Base-by-base conservation (phyloP, 257 asterid species). In the Euphrasia confusa region DNA sequence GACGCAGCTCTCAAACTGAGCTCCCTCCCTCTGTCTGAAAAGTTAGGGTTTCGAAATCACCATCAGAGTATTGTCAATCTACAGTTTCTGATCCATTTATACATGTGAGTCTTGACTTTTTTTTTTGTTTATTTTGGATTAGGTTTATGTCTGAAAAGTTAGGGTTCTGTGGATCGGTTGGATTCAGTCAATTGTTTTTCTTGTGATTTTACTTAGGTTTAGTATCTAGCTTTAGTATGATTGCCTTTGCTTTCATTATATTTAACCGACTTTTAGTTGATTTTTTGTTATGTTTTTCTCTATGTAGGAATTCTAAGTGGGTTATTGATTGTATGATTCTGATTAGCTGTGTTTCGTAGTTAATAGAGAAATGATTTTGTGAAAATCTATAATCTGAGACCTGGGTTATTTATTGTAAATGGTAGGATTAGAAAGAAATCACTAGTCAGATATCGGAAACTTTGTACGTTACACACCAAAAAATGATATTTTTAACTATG, bases 131-230 rank as follows among this genome's bases (percentile, higher is more conserved):
- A 49, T 58, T 52, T 58, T 65, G 64, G 65, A 53, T 68, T 71
- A 49, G 17, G 57, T 66, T 21, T 21, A 21, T 21, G 24, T 21
- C 24, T 21, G 24, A 21, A 21, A 21, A 21, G 24, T 21, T 21
- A 21, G 24, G 24, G 24, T 21, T 21, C 24, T 21, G 71, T 75
- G 79, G 71, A 74, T 75, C 81, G 71, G 75, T 57, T 63, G 57
- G 79, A 72, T 73, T 53, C 13, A 66, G 70, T 66, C 66, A n/a
- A 40, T 61, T 63, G 49, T 40, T 75, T 37, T 68, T 65, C 60
- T 48, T n/a, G 63, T 54, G 63, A 44, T 64, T 69, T 59, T 28
- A 39, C 32, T 66, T 47, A 63, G 28, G 21, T 50, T 49, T 17
- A 14, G 56, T 50, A 18, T 50, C 37, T 58, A 12, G 54, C n/a